Evolutionary conservation across 495 filamentous ascomycete species (phyloP), one percentile per base, ranked within the genome.

Genomic region (Podospora pseudopauciseta): DNA sequence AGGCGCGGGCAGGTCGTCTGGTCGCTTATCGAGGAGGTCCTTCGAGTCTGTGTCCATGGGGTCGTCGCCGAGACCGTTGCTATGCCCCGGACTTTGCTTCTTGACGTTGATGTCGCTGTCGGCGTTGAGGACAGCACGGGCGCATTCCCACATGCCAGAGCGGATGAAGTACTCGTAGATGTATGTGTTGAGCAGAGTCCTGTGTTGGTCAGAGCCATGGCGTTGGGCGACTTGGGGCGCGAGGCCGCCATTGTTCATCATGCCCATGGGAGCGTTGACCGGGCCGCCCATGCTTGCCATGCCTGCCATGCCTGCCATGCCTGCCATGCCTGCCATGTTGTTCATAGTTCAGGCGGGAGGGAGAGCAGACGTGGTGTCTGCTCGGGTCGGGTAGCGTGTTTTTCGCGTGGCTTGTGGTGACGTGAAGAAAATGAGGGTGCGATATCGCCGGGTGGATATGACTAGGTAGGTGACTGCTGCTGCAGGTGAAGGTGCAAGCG

Each of bases 131-230:
- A 97, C 81, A 19, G 88, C 85, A 72, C 89, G 87, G 66, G 95
- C 95, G 70, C 89, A 88, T 63, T 93, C 90, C 72, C 86, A 89
- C 83, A 96, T 90, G 64, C 86, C 85, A 77, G 92, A 90, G 74
- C 90, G 90, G 54, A 97, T 79, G 66, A 99, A 93, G 77, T 98
- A 97, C 73, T 97, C 93, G 83, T 98, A 98, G 68, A 99, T 99
- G 76, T 94, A 97, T 2, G 93, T 97, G 80, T 98, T 96, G 32
- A 98, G 88, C 5, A 83, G 68, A 2, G 79, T 76, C 62, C 81
- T 78, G 56, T 79, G 75, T 72, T 77, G 73, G 19, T 55, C 11
- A 5, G 44, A 57, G 5, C 56, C 44, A 13, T 63, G 61, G 4
- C 30, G 61, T 23, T 63, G 61, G 30, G 20, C 58, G 13, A 32